Evolutionary conservation across 2,329 filamentous ascomycete species (phyloP).

Genomic region (Chaetomiaceae sp.): DNA sequence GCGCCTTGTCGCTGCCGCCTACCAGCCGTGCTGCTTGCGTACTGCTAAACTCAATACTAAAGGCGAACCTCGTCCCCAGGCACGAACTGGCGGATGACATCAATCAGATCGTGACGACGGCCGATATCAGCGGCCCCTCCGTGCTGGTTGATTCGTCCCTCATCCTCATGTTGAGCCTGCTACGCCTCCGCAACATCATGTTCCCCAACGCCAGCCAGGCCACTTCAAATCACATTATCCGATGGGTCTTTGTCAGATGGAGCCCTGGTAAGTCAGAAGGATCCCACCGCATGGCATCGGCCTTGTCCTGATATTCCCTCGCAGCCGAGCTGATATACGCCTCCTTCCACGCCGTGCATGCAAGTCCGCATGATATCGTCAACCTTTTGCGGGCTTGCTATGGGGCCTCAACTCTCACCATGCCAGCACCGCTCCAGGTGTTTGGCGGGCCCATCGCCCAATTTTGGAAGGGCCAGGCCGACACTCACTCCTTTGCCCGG

Average conservation of each 20-base stretch:
- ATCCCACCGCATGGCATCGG: not conserved
- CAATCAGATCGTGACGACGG: conserved; percentile 67
- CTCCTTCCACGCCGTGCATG: conserved; percentile 59
- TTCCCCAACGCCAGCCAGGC: conserved; percentile 64
- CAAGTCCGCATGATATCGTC: conserved; percentile 61
- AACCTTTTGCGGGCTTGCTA: conserved; percentile 67
- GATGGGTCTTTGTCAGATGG: conserved; percentile 82
- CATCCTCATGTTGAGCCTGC: conserved; percentile 64
- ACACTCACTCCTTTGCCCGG: conserved; percentile 42
- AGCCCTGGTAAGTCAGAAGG: conserved; percentile 57
- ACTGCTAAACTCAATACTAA: conserved; percentile 65
- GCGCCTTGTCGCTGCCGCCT: conserved; percentile 64
- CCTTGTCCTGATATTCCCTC: not conserved
- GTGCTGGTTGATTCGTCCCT: conserved; percentile 75
- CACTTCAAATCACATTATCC: conserved; percentile 66
- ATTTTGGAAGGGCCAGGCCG: conserved; percentile 42
- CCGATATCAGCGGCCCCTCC: conserved; percentile 77
- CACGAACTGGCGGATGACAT: conserved; percentile 64
- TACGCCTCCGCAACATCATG: conserved; percentile 62
- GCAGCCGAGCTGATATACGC: conserved; percentile 64
- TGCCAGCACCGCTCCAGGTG: conserved; percentile 32
- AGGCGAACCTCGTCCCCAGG: conserved; percentile 61
- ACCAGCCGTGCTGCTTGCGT: conserved; percentile 75
- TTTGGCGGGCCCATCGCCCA: conserved; percentile 48
- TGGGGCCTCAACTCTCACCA: conserved; percentile 41